Conservation (phyloP, 2,329 filamentous ascomycete genomes). For the Sclerotinia borealis region DNA sequence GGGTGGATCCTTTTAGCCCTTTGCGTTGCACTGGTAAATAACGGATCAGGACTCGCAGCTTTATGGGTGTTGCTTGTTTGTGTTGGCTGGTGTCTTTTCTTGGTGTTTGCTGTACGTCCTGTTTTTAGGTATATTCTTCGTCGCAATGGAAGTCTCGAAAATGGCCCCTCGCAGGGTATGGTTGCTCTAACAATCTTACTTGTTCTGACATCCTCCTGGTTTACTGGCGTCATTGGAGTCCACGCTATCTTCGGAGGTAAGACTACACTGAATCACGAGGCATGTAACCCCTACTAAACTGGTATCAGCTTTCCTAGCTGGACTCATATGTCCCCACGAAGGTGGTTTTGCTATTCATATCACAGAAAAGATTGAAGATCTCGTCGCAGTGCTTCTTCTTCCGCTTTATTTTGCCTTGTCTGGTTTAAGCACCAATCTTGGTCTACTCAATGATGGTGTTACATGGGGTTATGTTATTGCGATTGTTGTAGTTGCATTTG, state of each 20-base stretch:
- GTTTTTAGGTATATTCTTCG: conserved; percentile 68
- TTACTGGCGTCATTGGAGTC: conserved; percentile 84
- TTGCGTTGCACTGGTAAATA: conserved; percentile 89
- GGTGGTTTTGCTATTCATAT: conserved; percentile 86
- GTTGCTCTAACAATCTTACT: conserved; percentile 78
- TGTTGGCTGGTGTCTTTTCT: conserved; percentile 68
- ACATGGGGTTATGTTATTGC: conserved; percentile 88
- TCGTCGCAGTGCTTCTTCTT: conserved; percentile 75
- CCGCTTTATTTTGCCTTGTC: conserved; percentile 93
- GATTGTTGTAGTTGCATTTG: conserved; percentile 74
- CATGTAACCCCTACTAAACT: conserved; percentile 1
- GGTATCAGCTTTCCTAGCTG: conserved; percentile 66
- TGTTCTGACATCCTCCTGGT: conserved; percentile 73
- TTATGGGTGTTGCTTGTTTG: conserved; percentile 77
- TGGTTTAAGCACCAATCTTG: conserved; percentile 80
- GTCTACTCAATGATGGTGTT: conserved; percentile 71
- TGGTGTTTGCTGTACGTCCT: conserved; percentile 68
- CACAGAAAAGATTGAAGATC: conserved; percentile 90
- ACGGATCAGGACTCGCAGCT: conserved; percentile 72
- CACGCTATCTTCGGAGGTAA: conserved; percentile 79
- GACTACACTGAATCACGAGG: neutral
- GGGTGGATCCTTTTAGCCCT: conserved; percentile 91
- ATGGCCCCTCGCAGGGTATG: conserved; percentile 80
- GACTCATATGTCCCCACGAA: conserved; percentile 84
- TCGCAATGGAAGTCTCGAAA: conserved; percentile 70